Conservation (phyloP, 495 filamentous ascomycete genomes). For the Xylaria castorea region DNA sequence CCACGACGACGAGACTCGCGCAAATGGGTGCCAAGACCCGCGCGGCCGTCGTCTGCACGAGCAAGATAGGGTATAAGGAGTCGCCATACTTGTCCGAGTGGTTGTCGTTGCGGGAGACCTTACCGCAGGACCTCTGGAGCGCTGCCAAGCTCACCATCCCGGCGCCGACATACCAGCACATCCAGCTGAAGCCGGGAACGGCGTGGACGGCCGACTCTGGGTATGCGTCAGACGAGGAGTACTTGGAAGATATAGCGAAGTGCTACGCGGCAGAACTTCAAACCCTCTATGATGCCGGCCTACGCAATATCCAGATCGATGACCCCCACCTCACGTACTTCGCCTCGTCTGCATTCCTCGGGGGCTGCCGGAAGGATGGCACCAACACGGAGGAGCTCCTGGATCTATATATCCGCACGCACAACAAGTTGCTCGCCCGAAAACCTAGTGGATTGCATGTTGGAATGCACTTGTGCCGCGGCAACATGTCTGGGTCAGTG, state of each 20-base stretch:
- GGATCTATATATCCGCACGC: conserved; percentile 74
- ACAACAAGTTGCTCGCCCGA: conserved; percentile 73
- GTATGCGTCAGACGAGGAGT: conserved; percentile 70
- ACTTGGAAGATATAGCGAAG: conserved; percentile 75
- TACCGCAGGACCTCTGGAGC: conserved; percentile 62
- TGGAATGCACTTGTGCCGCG: conserved; percentile 79
- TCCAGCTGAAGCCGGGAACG: conserved; percentile 71
- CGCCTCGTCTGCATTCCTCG: conserved; percentile 75
- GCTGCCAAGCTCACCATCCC: conserved; percentile 76
- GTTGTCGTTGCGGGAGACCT: conserved; percentile 66
- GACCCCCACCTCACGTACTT: conserved; percentile 80
- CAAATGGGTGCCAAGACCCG: conserved; percentile 60
- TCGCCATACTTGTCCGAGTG: conserved; percentile 73
- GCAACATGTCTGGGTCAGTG: conserved; percentile 76
- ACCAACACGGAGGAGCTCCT: conserved; percentile 68
- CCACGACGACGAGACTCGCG: conserved; percentile 45
- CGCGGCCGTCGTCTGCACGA: conserved; percentile 73
- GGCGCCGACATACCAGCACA: conserved; percentile 72
- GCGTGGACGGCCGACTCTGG: conserved; percentile 69
- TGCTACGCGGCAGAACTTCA: conserved; percentile 70
- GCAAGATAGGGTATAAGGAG: conserved; percentile 73
- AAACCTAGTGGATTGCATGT: conserved; percentile 70
- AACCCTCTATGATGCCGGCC: conserved; percentile 73
- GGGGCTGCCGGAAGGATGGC: conserved; percentile 64
- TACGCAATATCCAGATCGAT: conserved; percentile 77